phyloP scores from a whole-genome alignment of 768 basidiomycete species.

The Pleurotus cornucopiae region DNA sequence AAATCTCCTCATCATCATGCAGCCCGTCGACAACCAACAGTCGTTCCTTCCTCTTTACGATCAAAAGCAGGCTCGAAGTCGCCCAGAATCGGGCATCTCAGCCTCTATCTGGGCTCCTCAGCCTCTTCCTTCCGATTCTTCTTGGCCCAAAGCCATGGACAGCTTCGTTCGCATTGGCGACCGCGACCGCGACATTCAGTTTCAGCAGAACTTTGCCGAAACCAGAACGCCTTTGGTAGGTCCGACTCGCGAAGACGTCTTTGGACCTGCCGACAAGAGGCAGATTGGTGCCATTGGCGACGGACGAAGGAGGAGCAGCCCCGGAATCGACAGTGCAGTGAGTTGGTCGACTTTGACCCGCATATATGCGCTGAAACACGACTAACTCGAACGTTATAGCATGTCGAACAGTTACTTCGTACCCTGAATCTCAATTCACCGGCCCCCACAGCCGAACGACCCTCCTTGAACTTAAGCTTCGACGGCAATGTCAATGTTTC shows the following conservation, averaged over 20 bases:
- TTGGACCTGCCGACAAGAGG: slow-evolving; percentile 42
- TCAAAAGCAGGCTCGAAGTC: slow-evolving; percentile 35
- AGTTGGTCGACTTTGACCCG: slow-evolving; percentile 19
- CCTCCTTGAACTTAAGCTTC: slow-evolving; percentile 37
- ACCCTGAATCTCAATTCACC: slow-evolving; percentile 80
- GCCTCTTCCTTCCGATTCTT: slow-evolving; percentile 59
- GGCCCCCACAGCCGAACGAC: slow-evolving; percentile 42
- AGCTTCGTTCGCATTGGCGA: slow-evolving; percentile 53
- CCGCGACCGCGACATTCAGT: slow-evolving; percentile 35
- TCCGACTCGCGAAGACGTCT: slow-evolving; percentile 57
- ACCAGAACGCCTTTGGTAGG: slow-evolving; percentile 21
- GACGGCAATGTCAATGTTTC: slow-evolving; percentile 33
- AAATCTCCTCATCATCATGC: slow-evolving; percentile 23
- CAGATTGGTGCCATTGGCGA: slow-evolving; percentile 76
- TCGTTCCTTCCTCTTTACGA: slow-evolving; percentile 34
- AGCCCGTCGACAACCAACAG: slow-evolving; percentile 26
- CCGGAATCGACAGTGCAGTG: slow-evolving; percentile 55
- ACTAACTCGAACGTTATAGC: slow-evolving; percentile 33
- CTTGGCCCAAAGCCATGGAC: slow-evolving; percentile 68
- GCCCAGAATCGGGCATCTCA: slow-evolving; percentile 35
- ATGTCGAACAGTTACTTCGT: slow-evolving; percentile 77
- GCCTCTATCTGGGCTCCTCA: slow-evolving; percentile 83
- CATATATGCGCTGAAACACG: slow-evolving; percentile 13
- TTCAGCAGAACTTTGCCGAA: slow-evolving; percentile 18
- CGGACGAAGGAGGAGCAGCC: slow-evolving; percentile 61